Percentiles rank a stretch among this genome's conserved stretches.
Conservation (phyloP, 345 rosid genomes). For the Rubroshorea leprosula region DNA sequence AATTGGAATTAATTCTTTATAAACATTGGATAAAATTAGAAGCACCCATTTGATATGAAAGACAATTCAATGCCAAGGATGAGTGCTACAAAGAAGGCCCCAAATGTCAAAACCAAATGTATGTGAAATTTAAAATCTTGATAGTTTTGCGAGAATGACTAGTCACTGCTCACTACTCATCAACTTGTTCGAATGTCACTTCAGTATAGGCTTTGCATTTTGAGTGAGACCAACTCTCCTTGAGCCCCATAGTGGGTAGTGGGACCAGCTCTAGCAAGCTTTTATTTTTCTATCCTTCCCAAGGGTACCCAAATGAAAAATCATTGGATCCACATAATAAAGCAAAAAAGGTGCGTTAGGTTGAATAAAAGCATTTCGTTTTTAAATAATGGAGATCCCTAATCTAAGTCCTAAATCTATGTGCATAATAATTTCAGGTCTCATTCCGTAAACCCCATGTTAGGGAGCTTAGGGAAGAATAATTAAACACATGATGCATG, state of each 20-base stretch:
- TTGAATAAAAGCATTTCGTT: constrained; percentile 7
- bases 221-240: no score
- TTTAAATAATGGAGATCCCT: constrained; percentile 16
- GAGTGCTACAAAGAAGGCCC: no score
- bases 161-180: no score
- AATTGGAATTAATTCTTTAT: no score
- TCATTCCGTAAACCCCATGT: no score
- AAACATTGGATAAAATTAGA: no score
- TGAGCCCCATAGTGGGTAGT: no score
- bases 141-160: no score
- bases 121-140: no score
- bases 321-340: constrained; percentile 44
- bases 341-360: constrained; percentile 30
- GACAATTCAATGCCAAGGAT: no score
- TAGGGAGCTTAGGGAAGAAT: not conserved
- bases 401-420: constrained; percentile 30
- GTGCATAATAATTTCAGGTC: constrained; percentile 27
- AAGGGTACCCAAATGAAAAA: constrained; percentile 12
- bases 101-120: no score
- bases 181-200: constrained; percentile 26
- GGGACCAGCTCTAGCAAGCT: constrained; percentile 23
- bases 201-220: constrained; percentile 23
- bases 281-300: constrained; percentile 2
- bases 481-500: constrained; percentile 12
- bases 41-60: no score